Evolutionary conservation across 208 protist species (phyloP).

Genomic region (Trypanosomatidae sp.): DNA sequence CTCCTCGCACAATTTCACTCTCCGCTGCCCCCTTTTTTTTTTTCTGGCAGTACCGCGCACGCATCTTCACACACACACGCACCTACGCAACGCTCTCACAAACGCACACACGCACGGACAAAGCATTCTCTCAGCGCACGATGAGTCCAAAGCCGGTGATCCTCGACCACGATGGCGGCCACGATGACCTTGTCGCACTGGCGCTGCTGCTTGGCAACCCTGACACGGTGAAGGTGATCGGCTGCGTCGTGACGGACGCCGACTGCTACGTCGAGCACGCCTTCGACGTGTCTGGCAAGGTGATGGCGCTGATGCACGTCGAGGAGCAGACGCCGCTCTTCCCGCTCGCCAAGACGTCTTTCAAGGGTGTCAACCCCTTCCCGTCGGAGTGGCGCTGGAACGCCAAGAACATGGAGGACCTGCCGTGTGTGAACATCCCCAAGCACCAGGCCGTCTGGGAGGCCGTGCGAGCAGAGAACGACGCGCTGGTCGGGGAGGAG

Average conservation of each 20-base stretch:
- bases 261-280: constrained; percentile 83
- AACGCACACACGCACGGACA: too few relatives aligned
- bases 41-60: too few relatives aligned
- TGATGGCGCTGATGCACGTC: constrained; percentile 76
- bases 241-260: constrained; percentile 76
- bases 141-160: constrained; percentile 61
- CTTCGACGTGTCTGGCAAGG: constrained; percentile 69
- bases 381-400: constrained; percentile 78
- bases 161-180: constrained; percentile 86
- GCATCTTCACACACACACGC: too few relatives aligned
- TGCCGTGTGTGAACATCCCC: constrained; percentile 81
- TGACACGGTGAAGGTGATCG: constrained; percentile 76
- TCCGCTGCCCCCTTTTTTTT: too few relatives aligned
- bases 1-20: too few relatives aligned
- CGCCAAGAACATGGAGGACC: constrained; percentile 84
- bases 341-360: constrained; percentile 70
- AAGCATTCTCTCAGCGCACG: too few relatives aligned
- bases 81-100: too few relatives aligned
- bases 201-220: constrained; percentile 70
- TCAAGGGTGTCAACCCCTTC: constrained; percentile 84
- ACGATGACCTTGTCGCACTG: constrained; percentile 86
- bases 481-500: constrained; percentile 64
- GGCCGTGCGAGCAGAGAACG: constrained; percentile 36
- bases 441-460: constrained; percentile 52
- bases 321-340: constrained; percentile 45